These are phyloP conservation scores for Entonaema liquescens DNA, from an alignment of 495 filamentous ascomycete genomes.

Conservation along the genomic window DNA sequence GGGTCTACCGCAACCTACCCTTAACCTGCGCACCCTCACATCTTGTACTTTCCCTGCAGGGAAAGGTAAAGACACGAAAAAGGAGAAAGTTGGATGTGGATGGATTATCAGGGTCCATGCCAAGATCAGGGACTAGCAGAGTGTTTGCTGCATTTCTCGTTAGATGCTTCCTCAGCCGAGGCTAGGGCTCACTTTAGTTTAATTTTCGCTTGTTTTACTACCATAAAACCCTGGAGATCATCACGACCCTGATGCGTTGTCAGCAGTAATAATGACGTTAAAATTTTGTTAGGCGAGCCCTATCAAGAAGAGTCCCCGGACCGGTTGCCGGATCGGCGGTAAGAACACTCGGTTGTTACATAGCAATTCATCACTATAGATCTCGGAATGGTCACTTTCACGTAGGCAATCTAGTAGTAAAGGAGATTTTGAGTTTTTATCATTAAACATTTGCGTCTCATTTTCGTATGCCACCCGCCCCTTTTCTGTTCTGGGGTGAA, in stretches of 20 bases:
- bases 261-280: neutral
- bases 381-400: neutral
- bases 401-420: neutral
- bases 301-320: neutral
- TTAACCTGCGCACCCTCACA: neutral
- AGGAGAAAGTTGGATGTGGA: constrained; percentile 5
- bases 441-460: constrained; percentile 42
- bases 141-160: neutral
- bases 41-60: neutral
- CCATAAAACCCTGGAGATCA: neutral
- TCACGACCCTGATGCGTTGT: neutral
- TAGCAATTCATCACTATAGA: neutral
- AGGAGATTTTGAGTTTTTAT: constrained; percentile 6
- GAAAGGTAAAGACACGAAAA: neutral
- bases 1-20: neutral
- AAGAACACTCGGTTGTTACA: neutral
- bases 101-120: constrained; percentile 41
- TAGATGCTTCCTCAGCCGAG: neutral
- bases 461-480: constrained; percentile 46
- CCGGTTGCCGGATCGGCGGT: neutral
- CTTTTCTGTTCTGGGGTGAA: constrained; percentile 39
- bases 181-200: constrained; percentile 14
- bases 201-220: neutral
- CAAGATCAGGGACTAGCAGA: constrained; percentile 40
- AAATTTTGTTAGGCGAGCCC: neutral